Evolutionary conservation across 2,329 filamentous ascomycete genomes (phyloP), one percentile per base, ranked within the genome.

Genomic region (Sarocladium strictum): DNA sequence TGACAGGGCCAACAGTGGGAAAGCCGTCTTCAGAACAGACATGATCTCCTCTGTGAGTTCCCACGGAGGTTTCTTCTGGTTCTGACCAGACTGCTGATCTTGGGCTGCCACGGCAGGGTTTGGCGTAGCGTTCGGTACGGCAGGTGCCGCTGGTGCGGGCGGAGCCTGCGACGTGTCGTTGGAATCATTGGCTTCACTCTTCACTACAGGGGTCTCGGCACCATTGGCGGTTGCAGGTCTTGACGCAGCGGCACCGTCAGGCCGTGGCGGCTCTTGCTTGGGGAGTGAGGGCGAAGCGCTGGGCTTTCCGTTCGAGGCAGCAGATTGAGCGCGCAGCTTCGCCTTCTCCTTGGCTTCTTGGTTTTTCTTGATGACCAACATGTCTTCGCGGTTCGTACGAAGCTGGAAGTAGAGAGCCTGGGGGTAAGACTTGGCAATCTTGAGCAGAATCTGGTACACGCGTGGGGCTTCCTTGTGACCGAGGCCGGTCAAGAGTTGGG

Each of bases 341-440:
- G 73, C 74, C 60, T 82, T 82, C 64, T 89, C 85, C 69, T 89
- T 91, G 43, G 79, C 81, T 63, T 87, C 91, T 66, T 94, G 89
- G 55, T 83, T 85, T 73, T 95, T 97, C 79, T 93, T 94, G 68
- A 97, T 95, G 38, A 86, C 80, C 54, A 89, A 76, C 85, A 97
- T 92, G 67, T 99, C 95, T 69, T 99, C 94, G 40, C 93, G 81
- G 60, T 89, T 96, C 1, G 93, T 99, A 56, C 94, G 81, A 26
- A 99, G 81, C 67, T 96, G 86, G 78, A 97, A 97, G 76, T 97
- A 99, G 26, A 99, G 77, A 2, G 94, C 87, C 67, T 99, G 94
- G 2, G 94, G 94, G 67, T 96, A 99, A 0, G 89, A 85, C 74
- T 97, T 97, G 53, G 94, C 94, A 65, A 99, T 90, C 76, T 94